A percentile compares a stretch with the other conserved stretches of the same genome.
phyloP scores from a whole-genome alignment of 129 eudicot species.

The Ambrosia trifida region DNA sequence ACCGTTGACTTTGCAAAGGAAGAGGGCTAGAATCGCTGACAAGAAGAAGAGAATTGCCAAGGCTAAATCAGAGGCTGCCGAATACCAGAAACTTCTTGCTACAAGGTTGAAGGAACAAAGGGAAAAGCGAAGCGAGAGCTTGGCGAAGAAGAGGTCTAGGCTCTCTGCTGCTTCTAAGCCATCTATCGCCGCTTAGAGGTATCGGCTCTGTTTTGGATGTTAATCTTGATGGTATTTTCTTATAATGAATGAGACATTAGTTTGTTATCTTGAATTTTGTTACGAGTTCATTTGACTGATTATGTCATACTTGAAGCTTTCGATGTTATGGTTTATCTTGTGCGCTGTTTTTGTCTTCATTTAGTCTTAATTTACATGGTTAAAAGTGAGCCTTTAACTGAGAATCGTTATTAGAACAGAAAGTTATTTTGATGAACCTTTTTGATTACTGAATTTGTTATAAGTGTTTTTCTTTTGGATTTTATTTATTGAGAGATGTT shows the following conservation, averaged over 20 bases:
- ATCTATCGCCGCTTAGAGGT: conserved; percentile 45
- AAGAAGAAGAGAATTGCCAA: conserved; percentile 88
- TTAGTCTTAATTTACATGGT: too few relatives aligned
- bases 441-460: too few relatives aligned
- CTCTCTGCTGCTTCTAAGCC: conserved; percentile 79
- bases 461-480: too few relatives aligned
- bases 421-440: too few relatives aligned
- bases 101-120: conserved; percentile 79
- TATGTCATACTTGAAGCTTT: conserved; percentile 2
- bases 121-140: conserved; percentile 78
- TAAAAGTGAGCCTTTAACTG: too few relatives aligned
- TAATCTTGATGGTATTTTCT: conserved; percentile 5
- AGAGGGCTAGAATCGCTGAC: conserved; percentile 85
- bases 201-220: conserved; percentile 18
- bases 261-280: conserved; percentile 6
- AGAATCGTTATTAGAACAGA: too few relatives aligned
- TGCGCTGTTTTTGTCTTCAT: not conserved
- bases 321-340: not conserved
- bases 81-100: conserved; percentile 86
- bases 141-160: conserved; percentile 82
- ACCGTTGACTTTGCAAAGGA: conserved; percentile 81
- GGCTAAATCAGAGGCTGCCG: conserved; percentile 85
- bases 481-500: too few relatives aligned
- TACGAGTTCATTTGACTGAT: conserved; percentile 20
- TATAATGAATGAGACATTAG: conserved; percentile 15